Percentiles rank a stretch among this genome's conserved stretches.
These are phyloP conservation scores for Wickerhamiella galacta DNA, from an alignment of 805 yeast species.

Conservation along the genomic window DNA sequence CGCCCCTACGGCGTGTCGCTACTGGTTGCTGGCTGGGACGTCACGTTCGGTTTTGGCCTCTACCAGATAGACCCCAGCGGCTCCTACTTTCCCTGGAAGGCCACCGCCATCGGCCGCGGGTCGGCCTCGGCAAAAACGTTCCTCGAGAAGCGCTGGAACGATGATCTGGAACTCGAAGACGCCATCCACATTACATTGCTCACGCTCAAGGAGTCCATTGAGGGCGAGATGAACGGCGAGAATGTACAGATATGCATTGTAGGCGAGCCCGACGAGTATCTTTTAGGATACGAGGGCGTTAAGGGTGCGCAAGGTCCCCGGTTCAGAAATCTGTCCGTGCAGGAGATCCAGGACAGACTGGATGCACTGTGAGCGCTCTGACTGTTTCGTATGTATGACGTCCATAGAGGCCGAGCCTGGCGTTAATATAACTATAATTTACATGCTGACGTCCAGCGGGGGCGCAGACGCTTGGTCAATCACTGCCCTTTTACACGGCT, in stretches of 20 bases:
- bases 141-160: conserved; percentile 95
- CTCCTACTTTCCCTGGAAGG: conserved; percentile 97
- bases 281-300: conserved; percentile 78
- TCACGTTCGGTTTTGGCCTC: conserved; percentile 53
- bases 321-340: conserved; percentile 64
- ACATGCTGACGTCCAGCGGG: not conserved
- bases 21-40: conserved; percentile 87
- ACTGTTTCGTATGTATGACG: not conserved
- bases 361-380: conserved; percentile 80
- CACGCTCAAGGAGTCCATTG: conserved; percentile 90
- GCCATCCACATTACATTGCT: conserved; percentile 92
- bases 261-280: conserved; percentile 63
- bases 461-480: not conserved
- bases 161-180: conserved; percentile 90
- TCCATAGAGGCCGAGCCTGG: no score
- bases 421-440: no score
- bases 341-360: conserved; percentile 90
- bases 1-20: conserved; percentile 97
- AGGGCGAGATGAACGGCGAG: conserved; percentile 94
- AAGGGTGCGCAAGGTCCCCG: conserved; percentile 70
- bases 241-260: conserved; percentile 85
- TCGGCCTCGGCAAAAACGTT: conserved; percentile 94
- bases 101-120: conserved; percentile 96
- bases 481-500: not conserved
- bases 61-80: conserved; percentile 99